Evolutionary conservation across 208 protist genomes (phyloP).

Genomic region (Crithidia fasciculata): DNA sequence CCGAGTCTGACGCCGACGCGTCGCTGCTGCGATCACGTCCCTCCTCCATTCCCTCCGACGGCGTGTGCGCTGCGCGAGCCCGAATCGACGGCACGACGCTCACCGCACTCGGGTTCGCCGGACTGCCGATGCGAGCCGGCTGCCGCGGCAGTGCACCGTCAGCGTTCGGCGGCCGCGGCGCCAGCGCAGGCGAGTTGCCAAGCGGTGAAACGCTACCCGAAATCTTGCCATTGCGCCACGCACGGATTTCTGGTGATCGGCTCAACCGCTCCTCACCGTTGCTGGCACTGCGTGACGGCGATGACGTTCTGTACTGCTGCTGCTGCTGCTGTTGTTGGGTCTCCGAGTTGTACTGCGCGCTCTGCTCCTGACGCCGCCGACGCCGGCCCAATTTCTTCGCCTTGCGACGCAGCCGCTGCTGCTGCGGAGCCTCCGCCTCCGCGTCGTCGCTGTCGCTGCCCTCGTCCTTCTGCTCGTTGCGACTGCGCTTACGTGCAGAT

Average conservation of each 20-base stretch:
- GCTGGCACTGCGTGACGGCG: background rate
- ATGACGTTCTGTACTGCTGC: background rate
- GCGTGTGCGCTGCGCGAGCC: background rate
- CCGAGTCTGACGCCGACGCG: background rate
- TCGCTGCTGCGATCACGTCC: too few relatives aligned
- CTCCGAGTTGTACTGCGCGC: background rate
- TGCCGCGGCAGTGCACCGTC: background rate
- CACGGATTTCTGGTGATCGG: constrained; percentile 18
- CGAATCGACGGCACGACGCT: constrained; percentile 22
- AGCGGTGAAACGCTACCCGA: constrained; percentile 9
- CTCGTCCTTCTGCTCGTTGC: background rate
- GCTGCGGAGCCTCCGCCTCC: background rate
- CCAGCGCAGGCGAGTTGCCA: constrained; percentile 18
- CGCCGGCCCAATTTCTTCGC: constrained; percentile 27
- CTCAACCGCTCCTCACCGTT: constrained; percentile 3
- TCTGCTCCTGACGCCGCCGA: constrained; percentile 23
- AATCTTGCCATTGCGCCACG: constrained; percentile 1
- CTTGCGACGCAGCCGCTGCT: constrained; percentile 15
- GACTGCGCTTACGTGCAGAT: background rate
- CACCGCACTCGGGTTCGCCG: background rate
- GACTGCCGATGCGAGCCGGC: background rate
- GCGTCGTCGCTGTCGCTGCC: background rate
- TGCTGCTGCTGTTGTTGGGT: constrained; percentile 7
- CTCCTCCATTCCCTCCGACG: background rate
- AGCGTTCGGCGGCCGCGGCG: constrained; percentile 3